Percentiles rank a stretch among this genome's conserved stretches.
Conservation (phyloP, 139 green algal species). For the Coccomyxa sp. region DNA sequence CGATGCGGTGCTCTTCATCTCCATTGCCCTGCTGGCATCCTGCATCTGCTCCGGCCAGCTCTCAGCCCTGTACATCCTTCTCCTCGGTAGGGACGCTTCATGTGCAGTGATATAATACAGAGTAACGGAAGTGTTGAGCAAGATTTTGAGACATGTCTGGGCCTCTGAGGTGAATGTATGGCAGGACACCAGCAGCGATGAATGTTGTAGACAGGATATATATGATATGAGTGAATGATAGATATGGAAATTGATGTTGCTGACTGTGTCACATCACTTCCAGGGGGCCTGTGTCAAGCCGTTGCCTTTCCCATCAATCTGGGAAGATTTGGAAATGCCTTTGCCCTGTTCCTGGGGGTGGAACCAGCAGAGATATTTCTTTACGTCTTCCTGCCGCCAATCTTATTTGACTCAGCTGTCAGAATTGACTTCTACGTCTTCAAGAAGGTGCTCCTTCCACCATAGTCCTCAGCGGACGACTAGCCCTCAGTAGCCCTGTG, state of each 20-base stretch:
- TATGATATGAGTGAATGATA: neutral
- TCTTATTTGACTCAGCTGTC: conserved; percentile 47
- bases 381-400: conserved; percentile 83
- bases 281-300: conserved; percentile 20
- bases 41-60: conserved; percentile 39
- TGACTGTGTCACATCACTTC: no score
- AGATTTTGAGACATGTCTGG: no score
- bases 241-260: neutral
- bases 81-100: conserved; percentile 16
- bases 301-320: conserved; percentile 34
- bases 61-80: conserved; percentile 37
- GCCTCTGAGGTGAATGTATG: no score
- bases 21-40: conserved; percentile 29
- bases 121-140: no score
- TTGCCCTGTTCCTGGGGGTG: conserved; percentile 22
- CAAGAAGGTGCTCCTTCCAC: conserved; percentile 76
- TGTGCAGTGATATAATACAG: no score
- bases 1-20: conserved; percentile 42
- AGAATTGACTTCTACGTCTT: conserved; percentile 86
- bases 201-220: no score
- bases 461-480: no score
- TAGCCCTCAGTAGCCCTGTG: no score
- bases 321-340: conserved; percentile 15
- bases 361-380: conserved; percentile 72
- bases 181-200: no score